These are phyloP conservation scores for Bocquillonia castaneifolia DNA, from an alignment of 441 rosid genomes.

Conservation along the genomic window DNA sequence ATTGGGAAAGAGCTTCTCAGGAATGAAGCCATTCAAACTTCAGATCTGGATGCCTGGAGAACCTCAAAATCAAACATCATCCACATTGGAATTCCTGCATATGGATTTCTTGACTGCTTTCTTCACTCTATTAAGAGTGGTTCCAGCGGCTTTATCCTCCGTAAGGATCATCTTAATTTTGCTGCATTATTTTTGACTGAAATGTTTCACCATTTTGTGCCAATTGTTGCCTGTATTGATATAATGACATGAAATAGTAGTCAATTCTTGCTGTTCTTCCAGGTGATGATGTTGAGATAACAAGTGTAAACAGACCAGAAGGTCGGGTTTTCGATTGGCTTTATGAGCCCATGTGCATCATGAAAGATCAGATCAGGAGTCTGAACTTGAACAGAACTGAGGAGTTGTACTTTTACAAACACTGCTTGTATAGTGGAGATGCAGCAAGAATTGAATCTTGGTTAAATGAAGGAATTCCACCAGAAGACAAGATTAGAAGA, in stretches of 20 bases:
- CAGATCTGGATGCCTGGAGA: constrained; percentile 23
- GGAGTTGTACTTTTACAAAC: constrained; percentile 28
- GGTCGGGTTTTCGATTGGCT: constrained; percentile 30
- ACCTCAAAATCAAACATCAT: constrained; percentile 20
- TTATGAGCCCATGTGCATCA: constrained; percentile 29
- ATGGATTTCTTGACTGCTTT: constrained; percentile 26
- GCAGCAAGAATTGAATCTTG: constrained; percentile 17
- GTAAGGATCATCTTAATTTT: constrained; percentile 8
- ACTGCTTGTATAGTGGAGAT: constrained; percentile 23
- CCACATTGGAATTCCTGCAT: constrained; percentile 25
- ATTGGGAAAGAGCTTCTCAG: constrained; percentile 20
- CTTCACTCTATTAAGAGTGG: constrained; percentile 14
- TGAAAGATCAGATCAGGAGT: constrained; percentile 29
- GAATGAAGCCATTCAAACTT: constrained; percentile 5
- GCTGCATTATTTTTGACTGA: not conserved
- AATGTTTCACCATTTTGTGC: not conserved
- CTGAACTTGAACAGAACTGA: constrained; percentile 21
- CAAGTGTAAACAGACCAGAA: constrained; percentile 24
- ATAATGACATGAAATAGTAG: not conserved
- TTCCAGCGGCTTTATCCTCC: constrained; percentile 17
- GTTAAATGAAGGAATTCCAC: constrained; percentile 21
- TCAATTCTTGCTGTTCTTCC: not conserved
- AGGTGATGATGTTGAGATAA: constrained; percentile 25
- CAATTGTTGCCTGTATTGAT: not conserved
- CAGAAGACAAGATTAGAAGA: constrained; percentile 18